Percentiles rank a stretch among this genome's conserved stretches.
Conservation (phyloP, 768 basidiomycete genomes). For the Brasilioporus rufonigricans region DNA sequence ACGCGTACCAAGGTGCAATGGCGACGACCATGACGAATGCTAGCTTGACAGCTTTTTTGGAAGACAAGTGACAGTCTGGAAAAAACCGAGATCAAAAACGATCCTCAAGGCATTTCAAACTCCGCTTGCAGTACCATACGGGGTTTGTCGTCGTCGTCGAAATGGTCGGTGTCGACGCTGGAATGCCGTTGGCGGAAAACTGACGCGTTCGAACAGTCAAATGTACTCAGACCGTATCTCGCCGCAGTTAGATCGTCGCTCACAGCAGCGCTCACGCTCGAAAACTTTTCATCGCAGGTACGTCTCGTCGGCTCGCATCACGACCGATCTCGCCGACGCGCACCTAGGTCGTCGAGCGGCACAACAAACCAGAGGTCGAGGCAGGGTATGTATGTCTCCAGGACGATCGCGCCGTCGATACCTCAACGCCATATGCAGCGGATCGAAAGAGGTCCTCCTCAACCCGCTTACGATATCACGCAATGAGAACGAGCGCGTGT, state of each 20-base stretch:
- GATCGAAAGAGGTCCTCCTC: constrained; percentile 91
- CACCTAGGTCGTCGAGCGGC: constrained; percentile 87
- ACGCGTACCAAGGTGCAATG: constrained; percentile 64
- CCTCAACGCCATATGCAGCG: constrained; percentile 43
- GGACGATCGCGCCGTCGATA: neutral
- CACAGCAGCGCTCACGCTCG: constrained; percentile 95
- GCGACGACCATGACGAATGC: constrained; percentile 51
- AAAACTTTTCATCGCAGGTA: constrained; percentile 93
- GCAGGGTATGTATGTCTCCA: constrained; percentile 52
- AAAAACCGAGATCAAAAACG: neutral
- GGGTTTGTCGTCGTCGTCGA: constrained; percentile 16
- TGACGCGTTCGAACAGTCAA: constrained; percentile 59
- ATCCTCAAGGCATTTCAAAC: constrained; percentile 34
- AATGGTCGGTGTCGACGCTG: constrained; percentile 48
- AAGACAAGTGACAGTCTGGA: neutral
- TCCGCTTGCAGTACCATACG: constrained; percentile 43
- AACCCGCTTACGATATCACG: constrained; percentile 93
- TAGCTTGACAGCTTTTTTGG: constrained; percentile 7
- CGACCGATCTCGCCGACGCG: constrained; percentile 1
- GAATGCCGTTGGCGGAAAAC: neutral
- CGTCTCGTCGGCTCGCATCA: constrained; percentile 10
- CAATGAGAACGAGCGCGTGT: constrained; percentile 94
- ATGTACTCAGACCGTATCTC: constrained; percentile 93
- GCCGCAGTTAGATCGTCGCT: constrained; percentile 94
- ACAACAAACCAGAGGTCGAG: constrained; percentile 97